Percentiles rank a stretch among this genome's conserved stretches.
Evolutionary conservation across 2,329 filamentous ascomycete species (phyloP).

Genomic region (Colletotrichum eleusines): DNA sequence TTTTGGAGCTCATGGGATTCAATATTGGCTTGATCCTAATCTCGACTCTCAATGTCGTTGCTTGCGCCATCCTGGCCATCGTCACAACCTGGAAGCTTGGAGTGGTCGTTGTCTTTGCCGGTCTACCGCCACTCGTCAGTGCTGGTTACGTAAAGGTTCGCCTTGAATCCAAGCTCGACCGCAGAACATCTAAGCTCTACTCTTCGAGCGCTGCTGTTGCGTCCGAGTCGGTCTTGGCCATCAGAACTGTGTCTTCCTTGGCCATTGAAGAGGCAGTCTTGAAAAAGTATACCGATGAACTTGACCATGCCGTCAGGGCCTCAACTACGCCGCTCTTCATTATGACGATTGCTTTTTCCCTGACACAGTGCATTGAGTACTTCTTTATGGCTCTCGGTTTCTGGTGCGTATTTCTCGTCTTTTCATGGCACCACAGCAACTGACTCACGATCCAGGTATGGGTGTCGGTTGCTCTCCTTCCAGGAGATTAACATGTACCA

Average conservation of each 20-base stretch:
- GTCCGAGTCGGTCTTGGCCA: constrained; percentile 56
- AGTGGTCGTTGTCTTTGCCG: constrained; percentile 60
- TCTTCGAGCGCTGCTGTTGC: constrained; percentile 57
- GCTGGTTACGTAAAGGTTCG: constrained; percentile 56
- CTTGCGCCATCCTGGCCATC: constrained; percentile 57
- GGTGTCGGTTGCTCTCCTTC: constrained; percentile 52
- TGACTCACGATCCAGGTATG: constrained; percentile 46
- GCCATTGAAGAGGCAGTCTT: constrained; percentile 54
- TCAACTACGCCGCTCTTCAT: constrained; percentile 49
- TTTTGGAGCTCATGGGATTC: constrained; percentile 58
- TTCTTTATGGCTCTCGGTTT: constrained; percentile 57
- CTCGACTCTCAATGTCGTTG: constrained; percentile 52
- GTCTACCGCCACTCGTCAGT: constrained; percentile 52
- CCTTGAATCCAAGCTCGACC: constrained; percentile 56
- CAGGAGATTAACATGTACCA: constrained; percentile 55
- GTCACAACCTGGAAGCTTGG: constrained; percentile 62
- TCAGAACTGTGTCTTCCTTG: constrained; percentile 57
- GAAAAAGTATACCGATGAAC: constrained; percentile 48
- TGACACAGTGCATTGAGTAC: constrained; percentile 54
- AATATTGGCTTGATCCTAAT: constrained; percentile 57
- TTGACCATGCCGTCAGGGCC: constrained; percentile 48
- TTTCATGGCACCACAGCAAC: neutral
- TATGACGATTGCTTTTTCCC: constrained; percentile 53
- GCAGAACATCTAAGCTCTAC: constrained; percentile 50
- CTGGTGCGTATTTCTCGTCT: constrained; percentile 46